These are phyloP conservation scores for Russula olivacea DNA, from an alignment of 768 basidiomycete genomes.

Conservation along the genomic window DNA sequence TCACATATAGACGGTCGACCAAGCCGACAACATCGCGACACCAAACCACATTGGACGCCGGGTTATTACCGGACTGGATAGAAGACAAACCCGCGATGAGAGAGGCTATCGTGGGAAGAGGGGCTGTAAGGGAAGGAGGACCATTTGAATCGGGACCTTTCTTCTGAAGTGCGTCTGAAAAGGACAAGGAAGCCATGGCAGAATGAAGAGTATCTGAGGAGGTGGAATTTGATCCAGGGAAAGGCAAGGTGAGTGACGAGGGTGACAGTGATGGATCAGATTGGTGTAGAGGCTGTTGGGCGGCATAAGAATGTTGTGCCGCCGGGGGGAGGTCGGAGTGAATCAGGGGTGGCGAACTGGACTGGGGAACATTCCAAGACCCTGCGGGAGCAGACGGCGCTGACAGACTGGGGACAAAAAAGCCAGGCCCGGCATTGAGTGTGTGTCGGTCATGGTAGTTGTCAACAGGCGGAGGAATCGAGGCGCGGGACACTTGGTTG, in stretches of 20 bases:
- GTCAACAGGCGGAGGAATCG: conserved; percentile 24
- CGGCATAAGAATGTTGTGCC: conserved; percentile 24
- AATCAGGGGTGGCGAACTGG: conserved; percentile 26
- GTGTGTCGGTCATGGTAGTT: conserved; percentile 25
- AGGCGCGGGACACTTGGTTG: conserved; percentile 34
- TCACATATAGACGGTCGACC: conserved; percentile 46
- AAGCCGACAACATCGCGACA: conserved; percentile 76
- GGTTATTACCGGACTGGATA: conserved; percentile 51
- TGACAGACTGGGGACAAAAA: conserved; percentile 16
- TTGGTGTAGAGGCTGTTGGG: conserved; percentile 13
- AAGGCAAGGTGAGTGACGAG: background rate
- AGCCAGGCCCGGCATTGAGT: conserved; percentile 24
- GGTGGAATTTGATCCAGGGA: background rate
- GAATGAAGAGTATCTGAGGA: conserved; percentile 20
- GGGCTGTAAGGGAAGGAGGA: conserved; percentile 53
- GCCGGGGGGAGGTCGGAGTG: conserved; percentile 28
- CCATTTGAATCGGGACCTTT: conserved; percentile 26
- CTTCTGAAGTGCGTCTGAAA: conserved; percentile 27
- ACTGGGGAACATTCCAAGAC: conserved; percentile 30
- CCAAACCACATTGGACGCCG: conserved; percentile 65
- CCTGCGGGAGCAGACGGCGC: conserved; percentile 24
- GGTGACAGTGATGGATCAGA: background rate
- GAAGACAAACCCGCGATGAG: conserved; percentile 47
- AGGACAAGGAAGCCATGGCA: conserved; percentile 24
- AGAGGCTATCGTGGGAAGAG: conserved; percentile 58